These are phyloP conservation scores for Ustilago cynodontis DNA, from an alignment of 1,284 basidiomycete genomes.

Conservation along the genomic window DNA sequence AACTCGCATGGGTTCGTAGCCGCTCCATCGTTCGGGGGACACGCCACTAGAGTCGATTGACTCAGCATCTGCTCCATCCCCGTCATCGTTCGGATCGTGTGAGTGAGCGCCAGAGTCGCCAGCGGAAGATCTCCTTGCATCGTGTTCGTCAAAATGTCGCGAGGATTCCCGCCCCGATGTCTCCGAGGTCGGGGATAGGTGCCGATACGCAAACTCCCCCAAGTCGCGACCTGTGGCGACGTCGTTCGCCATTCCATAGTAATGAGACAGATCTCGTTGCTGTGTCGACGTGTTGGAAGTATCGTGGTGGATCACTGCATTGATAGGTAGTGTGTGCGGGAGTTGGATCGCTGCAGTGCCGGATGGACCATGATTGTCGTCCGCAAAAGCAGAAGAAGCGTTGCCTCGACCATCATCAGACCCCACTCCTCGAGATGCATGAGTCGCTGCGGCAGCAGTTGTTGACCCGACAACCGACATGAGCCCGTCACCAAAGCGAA, in stretches of 20 bases:
- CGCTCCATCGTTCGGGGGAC: constrained; percentile 53
- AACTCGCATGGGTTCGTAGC: constrained; percentile 72
- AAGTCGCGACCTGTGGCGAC: constrained; percentile 56
- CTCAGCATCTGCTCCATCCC: constrained; percentile 26
- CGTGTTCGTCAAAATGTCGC: constrained; percentile 24
- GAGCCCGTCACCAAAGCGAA: constrained; percentile 81
- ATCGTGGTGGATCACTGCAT: constrained; percentile 29
- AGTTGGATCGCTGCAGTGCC: constrained; percentile 42
- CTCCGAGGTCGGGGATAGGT: constrained; percentile 6
- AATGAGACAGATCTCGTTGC: constrained; percentile 35
- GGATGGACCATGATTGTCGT: constrained; percentile 37
- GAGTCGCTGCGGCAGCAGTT: constrained; percentile 2
- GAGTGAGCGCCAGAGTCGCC: constrained; percentile 17
- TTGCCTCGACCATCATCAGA: constrained; percentile 19
- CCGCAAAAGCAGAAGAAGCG: constrained; percentile 7
- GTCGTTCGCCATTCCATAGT: constrained; percentile 58
- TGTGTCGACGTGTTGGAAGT: not conserved
- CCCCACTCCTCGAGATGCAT: constrained; percentile 6
- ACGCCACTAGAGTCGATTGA: constrained; percentile 25
- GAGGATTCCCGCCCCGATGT: constrained; percentile 2
- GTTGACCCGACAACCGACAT: constrained; percentile 69
- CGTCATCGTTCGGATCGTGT: constrained; percentile 34
- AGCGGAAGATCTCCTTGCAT: constrained; percentile 10
- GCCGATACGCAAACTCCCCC: constrained; percentile 38
- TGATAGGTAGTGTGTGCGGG: constrained; percentile 41